phyloP scores from a whole-genome alignment of 2,329 filamentous ascomycete genomes.

The Ascochyta koolunga region DNA sequence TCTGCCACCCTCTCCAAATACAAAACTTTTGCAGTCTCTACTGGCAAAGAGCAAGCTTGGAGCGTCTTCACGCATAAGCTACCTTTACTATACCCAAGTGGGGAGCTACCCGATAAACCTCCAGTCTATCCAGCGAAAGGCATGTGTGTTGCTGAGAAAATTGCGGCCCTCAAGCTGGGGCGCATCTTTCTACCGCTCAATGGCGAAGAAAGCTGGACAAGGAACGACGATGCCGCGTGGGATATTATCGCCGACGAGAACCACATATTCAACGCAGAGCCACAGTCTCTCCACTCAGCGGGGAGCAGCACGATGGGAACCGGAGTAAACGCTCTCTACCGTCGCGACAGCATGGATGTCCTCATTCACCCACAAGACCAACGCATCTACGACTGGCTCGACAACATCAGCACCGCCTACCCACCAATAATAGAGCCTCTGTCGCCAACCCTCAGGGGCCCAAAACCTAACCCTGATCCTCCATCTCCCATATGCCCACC shows the following conservation, averaged over 20 bases:
- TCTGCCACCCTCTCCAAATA: constrained; percentile 12
- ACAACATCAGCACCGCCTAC: not conserved
- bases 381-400: not conserved
- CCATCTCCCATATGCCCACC: not conserved
- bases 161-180: constrained; percentile 13
- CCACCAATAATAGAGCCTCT: not conserved
- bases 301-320: not conserved
- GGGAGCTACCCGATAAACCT: constrained; percentile 27
- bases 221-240: constrained; percentile 33
- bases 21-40: constrained; percentile 11
- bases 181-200: constrained; percentile 12
- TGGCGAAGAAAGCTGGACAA: constrained; percentile 36
- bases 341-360: not conserved
- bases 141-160: constrained; percentile 30
- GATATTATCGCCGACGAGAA: constrained; percentile 10
- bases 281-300: not conserved
- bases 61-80: constrained; percentile 16
- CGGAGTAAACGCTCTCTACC: not conserved
- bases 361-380: not conserved
- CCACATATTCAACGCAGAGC: not conserved
- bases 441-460: not conserved
- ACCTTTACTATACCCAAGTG: constrained; percentile 24
- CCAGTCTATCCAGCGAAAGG: constrained; percentile 16
- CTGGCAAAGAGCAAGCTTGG: constrained; percentile 26
- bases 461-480: not conserved